Base-by-base conservation (phyloP, 805 yeast genomes). In the Maudiozyma saulgeensis region DNA sequence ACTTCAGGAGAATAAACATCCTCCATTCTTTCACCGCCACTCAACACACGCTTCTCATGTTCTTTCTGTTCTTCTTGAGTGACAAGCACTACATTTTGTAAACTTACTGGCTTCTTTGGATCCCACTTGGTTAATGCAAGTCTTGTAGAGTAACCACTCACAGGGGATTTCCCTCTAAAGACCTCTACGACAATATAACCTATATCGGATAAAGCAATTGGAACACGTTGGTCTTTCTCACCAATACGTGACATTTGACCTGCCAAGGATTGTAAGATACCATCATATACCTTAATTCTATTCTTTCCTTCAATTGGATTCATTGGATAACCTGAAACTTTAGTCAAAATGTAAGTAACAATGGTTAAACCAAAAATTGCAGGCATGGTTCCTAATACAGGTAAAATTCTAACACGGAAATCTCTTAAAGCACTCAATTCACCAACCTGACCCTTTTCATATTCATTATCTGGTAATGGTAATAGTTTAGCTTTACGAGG, bases 361-460 rank as follows among this genome's bases (percentile, higher is more conserved):
- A 91, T 77, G 0, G 96, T 79, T 44, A 93, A 74, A 1, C 98
- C 99, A 70, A 93, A 93, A 68, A 91, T 84, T 9, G 93, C 97
- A 1, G 99, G 99, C 84, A 93, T 81, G 0, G 99, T 87, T 3
- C 99, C 98, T 54, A 93, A 70, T 0, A 93, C 99, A 0, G 99
- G 99, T 49, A 93, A 74, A 44, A 93, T 91, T 58, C 99, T 76
- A 11, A 90, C 97, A 57, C 99, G 77, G 72, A 93, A 93, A 68
- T 88, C 89, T 58, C 80, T 82, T 55, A 93, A 68, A 1, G 96
- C 95, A 52, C 95, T 80, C 42, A 93, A 72, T 64, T 95, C 93
- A 55, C 81, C 93, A 37, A 91, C 96, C 50, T 81, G 74, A 43
- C 61, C 61, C 45, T 54, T 58, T 41, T 51, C 81, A 51, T 81